Evolutionary conservation across 352 stramenopile species (phyloP).

Genomic region (Pythium apleroticum): DNA sequence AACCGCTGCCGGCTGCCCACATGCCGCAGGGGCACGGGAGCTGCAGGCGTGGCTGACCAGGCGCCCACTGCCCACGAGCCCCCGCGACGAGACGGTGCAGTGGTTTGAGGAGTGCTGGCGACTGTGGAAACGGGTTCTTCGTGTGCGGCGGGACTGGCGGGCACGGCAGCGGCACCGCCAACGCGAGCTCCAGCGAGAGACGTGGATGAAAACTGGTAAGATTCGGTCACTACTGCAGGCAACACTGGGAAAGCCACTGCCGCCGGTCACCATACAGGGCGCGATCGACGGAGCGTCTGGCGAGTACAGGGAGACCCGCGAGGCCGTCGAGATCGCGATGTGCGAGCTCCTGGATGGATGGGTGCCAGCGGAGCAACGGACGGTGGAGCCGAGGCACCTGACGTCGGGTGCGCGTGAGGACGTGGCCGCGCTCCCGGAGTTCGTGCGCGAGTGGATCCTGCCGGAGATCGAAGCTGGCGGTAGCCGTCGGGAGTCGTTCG

Average conservation of each 20-base stretch:
- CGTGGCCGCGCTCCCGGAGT: neutral
- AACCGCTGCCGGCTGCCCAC: neutral
- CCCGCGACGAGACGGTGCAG: too few relatives aligned
- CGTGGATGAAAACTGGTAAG: neutral
- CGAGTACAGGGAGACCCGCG: neutral
- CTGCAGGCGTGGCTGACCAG: neutral
- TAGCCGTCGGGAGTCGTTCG: neutral
- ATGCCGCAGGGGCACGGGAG: neutral
- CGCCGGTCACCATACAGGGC: neutral
- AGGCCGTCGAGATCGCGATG: neutral
- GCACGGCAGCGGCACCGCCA: neutral
- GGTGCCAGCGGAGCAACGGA: neutral
- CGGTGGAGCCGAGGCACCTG: neutral
- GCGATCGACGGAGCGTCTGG: neutral
- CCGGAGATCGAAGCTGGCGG: neutral
- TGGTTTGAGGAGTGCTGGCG: neutral
- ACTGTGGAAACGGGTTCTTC: neutral
- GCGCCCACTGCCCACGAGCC: too few relatives aligned
- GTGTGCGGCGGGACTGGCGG: neutral
- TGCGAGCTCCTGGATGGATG: neutral
- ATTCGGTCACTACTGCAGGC: neutral
- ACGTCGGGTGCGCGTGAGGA: neutral
- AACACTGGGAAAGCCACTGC: neutral
- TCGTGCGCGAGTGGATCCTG: slow-evolving; percentile 3
- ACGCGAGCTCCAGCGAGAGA: neutral